phyloP scores from a whole-genome alignment of 73 alveolate species.

The Diophrys appendiculata region DNA sequence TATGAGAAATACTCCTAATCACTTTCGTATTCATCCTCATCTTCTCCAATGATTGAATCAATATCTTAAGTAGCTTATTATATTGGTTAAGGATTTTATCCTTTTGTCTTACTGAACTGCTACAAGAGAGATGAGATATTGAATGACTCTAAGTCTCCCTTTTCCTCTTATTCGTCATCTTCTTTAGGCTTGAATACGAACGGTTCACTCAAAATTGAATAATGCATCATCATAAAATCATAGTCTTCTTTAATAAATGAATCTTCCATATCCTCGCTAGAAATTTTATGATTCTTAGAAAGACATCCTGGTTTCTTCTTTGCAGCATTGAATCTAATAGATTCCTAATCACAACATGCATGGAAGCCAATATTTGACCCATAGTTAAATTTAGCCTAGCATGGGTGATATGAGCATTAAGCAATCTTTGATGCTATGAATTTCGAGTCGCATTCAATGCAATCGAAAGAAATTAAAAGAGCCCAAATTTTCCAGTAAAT shows the following conservation, averaged over 20 bases:
- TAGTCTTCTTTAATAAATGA: neutral
- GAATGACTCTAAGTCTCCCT: neutral
- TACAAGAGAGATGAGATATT: neutral
- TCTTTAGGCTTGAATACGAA: neutral
- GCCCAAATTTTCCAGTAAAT: constrained; percentile 56
- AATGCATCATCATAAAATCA: neutral
- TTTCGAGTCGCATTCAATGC: constrained; percentile 23
- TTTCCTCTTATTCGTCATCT: neutral
- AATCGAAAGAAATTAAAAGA: neutral
- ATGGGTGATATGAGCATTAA: constrained; percentile 52
- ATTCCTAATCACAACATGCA: constrained; percentile 27
- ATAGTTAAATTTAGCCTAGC: constrained; percentile 12
- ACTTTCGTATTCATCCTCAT: neutral
- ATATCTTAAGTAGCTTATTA: neutral
- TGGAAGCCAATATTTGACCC: constrained; percentile 33
- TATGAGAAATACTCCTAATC: neutral
- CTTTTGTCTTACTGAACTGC: neutral
- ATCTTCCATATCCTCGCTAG: neutral
- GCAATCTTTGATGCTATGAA: constrained; percentile 9
- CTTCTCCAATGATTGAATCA: neutral
- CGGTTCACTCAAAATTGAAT: neutral
- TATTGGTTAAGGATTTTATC: neutral
- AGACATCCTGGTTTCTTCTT: constrained; percentile 27
- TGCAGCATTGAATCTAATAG: constrained; percentile 35
- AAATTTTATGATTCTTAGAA: constrained; percentile 28